Percentiles rank a stretch among this genome's conserved stretches.
Conservation (phyloP, 805 yeast genomes). For the Candida manassasensis region DNA sequence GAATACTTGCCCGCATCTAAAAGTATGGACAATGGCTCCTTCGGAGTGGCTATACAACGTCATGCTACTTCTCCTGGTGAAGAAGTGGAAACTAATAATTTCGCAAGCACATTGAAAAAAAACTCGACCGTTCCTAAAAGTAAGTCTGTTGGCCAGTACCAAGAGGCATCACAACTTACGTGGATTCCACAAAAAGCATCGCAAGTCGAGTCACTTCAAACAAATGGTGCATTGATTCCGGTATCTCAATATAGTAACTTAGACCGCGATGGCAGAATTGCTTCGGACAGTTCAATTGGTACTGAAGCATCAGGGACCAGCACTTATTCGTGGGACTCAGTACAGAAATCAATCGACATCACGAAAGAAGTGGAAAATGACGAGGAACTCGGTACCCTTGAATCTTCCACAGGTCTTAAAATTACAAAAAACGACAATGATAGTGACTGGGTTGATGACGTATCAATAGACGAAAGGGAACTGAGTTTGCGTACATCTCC, state of each 20-base stretch:
- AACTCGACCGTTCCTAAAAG: no score
- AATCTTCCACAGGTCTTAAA: background rate
- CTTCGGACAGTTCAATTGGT: slow-evolving; percentile 5
- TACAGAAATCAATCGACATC: slow-evolving; percentile 23
- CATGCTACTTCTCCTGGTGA: no score
- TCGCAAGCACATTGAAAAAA: no score
- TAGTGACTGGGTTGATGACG: slow-evolving; percentile 4
- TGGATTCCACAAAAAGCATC: no score
- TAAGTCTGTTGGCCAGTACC: no score
- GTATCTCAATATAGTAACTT: background rate
- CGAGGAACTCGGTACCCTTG: background rate
- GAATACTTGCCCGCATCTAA: no score
- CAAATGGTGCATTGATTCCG: no score
- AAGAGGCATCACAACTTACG: no score
- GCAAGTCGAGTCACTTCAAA: no score
- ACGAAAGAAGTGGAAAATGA: slow-evolving; percentile 2
- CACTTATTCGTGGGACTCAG: slow-evolving; percentile 23
- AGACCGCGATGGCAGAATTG: slow-evolving; percentile 1
- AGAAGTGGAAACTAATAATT: no score
- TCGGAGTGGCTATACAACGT: no score
- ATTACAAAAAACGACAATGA: background rate
- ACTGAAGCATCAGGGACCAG: slow-evolving; percentile 9
- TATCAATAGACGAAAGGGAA: background rate
- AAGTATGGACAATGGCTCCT: no score
- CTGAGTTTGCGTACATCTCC: background rate